A percentile compares a stretch with the other conserved stretches of the same genome.
Conservation (phyloP, 2,329 filamentous ascomycete genomes). For the Phoma sp. region DNA sequence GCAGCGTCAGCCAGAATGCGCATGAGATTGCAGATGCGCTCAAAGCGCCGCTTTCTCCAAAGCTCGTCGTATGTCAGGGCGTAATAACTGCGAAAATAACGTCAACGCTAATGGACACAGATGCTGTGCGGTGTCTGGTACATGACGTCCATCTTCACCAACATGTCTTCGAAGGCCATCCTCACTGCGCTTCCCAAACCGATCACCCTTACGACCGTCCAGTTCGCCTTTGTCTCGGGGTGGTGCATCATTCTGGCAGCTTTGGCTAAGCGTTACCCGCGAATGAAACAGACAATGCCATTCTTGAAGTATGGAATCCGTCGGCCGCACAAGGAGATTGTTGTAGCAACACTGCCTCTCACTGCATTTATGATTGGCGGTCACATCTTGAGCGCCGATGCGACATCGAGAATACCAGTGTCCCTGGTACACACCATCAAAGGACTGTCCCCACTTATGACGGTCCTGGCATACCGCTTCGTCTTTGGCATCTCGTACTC, state of each 20-base stretch:
- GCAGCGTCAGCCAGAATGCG: conserved; percentile 89
- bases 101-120: conserved; percentile 57
- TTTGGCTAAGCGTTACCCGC: conserved; percentile 74
- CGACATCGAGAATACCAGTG: conserved; percentile 92
- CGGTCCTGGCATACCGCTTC: conserved; percentile 88
- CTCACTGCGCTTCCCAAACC: conserved; percentile 89
- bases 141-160: conserved; percentile 91
- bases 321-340: conserved; percentile 78
- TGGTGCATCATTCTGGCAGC: conserved; percentile 84
- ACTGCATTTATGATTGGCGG: conserved; percentile 92
- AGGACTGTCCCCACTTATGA: conserved; percentile 93
- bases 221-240: conserved; percentile 90
- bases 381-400: conserved; percentile 91
- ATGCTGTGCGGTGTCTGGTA: conserved; percentile 91
- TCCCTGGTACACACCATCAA: conserved; percentile 99
- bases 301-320: conserved; percentile 85
- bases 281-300: conserved; percentile 73
- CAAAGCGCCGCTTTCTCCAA: conserved; percentile 86
- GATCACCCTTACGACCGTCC: conserved; percentile 87
- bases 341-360: conserved; percentile 86
- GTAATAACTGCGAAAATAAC: conserved; percentile 28
- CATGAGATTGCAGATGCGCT: conserved; percentile 92
- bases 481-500: conserved; percentile 91
- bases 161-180: conserved; percentile 97
- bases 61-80: conserved; percentile 72